phyloP scores from a whole-genome alignment of 305 asterid species.

The Fraxinus greggii region DNA sequence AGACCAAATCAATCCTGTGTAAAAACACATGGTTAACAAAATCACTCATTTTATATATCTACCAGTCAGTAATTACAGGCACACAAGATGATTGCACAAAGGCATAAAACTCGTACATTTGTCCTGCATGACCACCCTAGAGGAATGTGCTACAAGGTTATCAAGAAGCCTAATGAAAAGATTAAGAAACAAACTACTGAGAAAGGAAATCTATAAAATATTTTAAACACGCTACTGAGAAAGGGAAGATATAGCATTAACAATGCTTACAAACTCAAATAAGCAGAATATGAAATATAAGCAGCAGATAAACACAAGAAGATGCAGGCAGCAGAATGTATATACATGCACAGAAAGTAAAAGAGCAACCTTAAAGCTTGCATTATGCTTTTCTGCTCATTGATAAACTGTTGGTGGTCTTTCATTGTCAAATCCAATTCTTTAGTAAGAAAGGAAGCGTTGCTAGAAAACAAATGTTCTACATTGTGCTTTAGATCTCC shows the following conservation, averaged over 20 bases:
- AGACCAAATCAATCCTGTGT: constrained; percentile 9
- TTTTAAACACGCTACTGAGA: background rate
- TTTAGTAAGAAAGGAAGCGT: constrained; percentile 61
- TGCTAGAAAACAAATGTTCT: constrained; percentile 68
- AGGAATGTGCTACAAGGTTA: background rate
- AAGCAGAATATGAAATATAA: background rate
- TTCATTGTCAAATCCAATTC: constrained; percentile 68
- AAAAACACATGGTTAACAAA: constrained; percentile 5
- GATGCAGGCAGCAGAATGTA: background rate
- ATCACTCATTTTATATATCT: background rate
- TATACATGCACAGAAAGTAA: constrained; percentile 17
- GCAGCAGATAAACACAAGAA: background rate
- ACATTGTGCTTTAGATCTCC: constrained; percentile 75
- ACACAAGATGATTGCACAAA: constrained; percentile 5
- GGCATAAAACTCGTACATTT: background rate
- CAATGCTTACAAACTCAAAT: background rate
- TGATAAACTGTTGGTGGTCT: constrained; percentile 62
- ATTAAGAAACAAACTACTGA: background rate
- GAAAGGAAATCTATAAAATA: background rate
- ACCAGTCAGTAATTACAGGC: background rate
- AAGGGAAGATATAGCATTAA: background rate
- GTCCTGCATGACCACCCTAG: background rate
- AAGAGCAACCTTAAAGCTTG: constrained; percentile 77
- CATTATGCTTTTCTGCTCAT: constrained; percentile 91
- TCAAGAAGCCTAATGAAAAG: background rate